Evolutionary conservation across 176 grass and related monocot species (phyloP).

Genomic region (Raddia guianensis): DNA sequence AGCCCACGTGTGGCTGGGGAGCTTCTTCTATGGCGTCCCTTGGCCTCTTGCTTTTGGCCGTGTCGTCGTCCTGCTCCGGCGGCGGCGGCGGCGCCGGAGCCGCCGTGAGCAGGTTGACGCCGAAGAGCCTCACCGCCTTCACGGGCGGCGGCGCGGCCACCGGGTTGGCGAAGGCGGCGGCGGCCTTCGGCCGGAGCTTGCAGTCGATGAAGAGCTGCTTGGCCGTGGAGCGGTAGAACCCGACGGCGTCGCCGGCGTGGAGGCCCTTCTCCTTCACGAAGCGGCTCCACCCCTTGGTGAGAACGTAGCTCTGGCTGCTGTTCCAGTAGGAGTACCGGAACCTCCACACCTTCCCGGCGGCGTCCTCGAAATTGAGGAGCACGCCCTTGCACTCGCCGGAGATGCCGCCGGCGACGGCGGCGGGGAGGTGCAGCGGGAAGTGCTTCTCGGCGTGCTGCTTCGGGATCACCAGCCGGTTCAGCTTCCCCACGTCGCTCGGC

Average conservation of each 20-base stretch:
- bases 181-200: constrained; percentile 47
- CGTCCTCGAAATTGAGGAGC: constrained; percentile 88
- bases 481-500: constrained; percentile 95
- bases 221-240: constrained; percentile 57
- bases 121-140: constrained; percentile 62
- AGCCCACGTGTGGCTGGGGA: constrained; percentile 39
- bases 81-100: not conserved
- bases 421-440: constrained; percentile 56
- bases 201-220: constrained; percentile 82
- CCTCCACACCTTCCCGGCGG: constrained; percentile 74
- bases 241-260: constrained; percentile 70
- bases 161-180: not conserved
- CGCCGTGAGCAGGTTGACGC: constrained; percentile 61
- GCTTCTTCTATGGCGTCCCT: constrained; percentile 19
- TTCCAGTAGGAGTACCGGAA: constrained; percentile 99
- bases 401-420: not conserved
- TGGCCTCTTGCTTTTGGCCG: constrained; percentile 52
- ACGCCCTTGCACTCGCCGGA: constrained; percentile 64
- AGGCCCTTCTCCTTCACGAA: constrained; percentile 95
- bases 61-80: constrained; percentile 12
- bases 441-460: constrained; percentile 98
- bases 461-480: constrained; percentile 94
- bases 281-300: constrained; percentile 93
- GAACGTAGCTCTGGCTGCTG: constrained; percentile 99
- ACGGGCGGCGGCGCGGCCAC: not conserved